Conservation (phyloP, 129 eudicot species). For the Artemisia argyi region DNA sequence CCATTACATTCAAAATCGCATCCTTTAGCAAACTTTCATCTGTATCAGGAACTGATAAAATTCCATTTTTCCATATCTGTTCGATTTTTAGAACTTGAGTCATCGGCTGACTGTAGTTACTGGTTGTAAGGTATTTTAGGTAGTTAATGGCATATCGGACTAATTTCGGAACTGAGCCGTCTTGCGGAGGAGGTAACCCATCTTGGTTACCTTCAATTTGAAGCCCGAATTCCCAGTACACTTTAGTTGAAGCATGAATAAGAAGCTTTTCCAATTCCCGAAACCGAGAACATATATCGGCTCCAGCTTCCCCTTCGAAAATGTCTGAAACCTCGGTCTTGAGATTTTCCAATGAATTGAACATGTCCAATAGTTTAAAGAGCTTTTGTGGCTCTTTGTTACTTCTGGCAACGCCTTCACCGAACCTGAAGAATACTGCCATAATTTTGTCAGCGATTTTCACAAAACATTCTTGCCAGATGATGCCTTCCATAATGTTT, state of each 20-base stretch:
- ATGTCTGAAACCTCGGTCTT: constrained; percentile 47
- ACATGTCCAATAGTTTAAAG: constrained; percentile 80
- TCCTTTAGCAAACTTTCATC: constrained; percentile 58
- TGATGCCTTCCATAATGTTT: constrained; percentile 60
- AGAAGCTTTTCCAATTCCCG: constrained; percentile 75
- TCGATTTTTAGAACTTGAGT: constrained; percentile 66
- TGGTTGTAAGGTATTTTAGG: constrained; percentile 61
- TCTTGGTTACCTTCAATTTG: constrained; percentile 78
- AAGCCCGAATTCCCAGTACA: constrained; percentile 81
- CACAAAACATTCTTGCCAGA: constrained; percentile 82
- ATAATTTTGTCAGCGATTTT: constrained; percentile 81
- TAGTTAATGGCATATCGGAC: constrained; percentile 73
- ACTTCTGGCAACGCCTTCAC: constrained; percentile 85
- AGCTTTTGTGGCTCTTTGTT: constrained; percentile 84
- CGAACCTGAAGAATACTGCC: constrained; percentile 87
- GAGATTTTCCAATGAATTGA: constrained; percentile 61
- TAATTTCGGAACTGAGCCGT: constrained; percentile 73
- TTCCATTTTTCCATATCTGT: constrained; percentile 68
- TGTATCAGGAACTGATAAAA: constrained; percentile 37
- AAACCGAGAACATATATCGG: constrained; percentile 60
- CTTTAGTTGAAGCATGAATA: constrained; percentile 64
- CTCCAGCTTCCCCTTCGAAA: constrained; percentile 77
- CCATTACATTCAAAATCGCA: constrained; percentile 63
- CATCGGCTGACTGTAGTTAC: constrained; percentile 55
- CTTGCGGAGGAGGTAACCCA: constrained; percentile 68